These are phyloP conservation scores for Dichomitus squalens DNA, from an alignment of 1,284 basidiomycete species.

Conservation along the genomic window DNA sequence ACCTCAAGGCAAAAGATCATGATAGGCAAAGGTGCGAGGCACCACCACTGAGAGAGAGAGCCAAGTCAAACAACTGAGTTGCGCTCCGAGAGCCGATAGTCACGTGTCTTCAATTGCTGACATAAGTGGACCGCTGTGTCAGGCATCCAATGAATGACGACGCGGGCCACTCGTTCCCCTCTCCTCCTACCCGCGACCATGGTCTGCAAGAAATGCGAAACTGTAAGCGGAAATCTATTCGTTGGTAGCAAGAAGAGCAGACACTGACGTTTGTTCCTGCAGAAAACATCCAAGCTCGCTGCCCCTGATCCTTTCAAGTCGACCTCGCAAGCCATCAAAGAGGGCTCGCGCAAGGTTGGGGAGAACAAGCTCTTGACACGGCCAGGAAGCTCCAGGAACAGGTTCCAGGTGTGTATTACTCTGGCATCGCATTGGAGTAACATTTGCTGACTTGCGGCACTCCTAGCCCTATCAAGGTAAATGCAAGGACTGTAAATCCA, in stretches of 20 bases:
- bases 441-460: constrained; percentile 5
- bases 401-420: constrained; percentile 63
- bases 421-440: constrained; percentile 8
- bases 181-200: constrained; percentile 41
- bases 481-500: constrained; percentile 83
- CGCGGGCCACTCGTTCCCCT: background rate
- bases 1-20: too few relatives aligned
- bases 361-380: constrained; percentile 80
- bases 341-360: constrained; percentile 71
- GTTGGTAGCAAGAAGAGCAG: background rate
- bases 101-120: background rate
- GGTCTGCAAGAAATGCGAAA: constrained; percentile 80
- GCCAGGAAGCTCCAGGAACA: constrained; percentile 63
- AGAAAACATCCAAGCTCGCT: constrained; percentile 83
- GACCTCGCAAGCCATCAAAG: constrained; percentile 72
- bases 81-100: too few relatives aligned
- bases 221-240: constrained; percentile 40
- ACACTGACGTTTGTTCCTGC: constrained; percentile 11
- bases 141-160: background rate
- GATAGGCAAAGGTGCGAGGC: too few relatives aligned
- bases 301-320: constrained; percentile 81
- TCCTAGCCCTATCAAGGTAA: constrained; percentile 76
- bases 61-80: too few relatives aligned
- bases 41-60: too few relatives aligned
- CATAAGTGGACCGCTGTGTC: background rate